Conservation (phyloP, 1,139 yeast genomes). For the Sugiyamaella grinbergsii region DNA sequence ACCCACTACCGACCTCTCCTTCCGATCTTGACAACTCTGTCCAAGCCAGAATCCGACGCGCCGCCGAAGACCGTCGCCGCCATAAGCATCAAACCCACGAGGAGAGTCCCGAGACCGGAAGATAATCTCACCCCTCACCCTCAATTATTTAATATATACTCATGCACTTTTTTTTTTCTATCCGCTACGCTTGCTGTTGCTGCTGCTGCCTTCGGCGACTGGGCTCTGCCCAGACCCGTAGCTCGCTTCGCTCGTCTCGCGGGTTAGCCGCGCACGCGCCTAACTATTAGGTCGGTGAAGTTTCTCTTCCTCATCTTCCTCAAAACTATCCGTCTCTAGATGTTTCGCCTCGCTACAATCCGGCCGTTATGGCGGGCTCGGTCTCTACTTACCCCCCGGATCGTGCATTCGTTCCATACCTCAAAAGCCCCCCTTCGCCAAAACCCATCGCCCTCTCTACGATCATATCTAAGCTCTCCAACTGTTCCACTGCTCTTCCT, state of each 20-base stretch:
- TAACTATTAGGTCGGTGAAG: background rate
- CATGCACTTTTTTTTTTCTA: no score
- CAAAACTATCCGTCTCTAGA: no score
- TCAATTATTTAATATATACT: no score
- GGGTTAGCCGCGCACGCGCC: background rate
- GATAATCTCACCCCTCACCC: background rate
- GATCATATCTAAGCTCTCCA: conserved; percentile 20
- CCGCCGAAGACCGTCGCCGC: conserved; percentile 32
- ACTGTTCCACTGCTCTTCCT: conserved; percentile 17
- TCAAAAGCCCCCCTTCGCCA: background rate
- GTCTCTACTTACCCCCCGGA: background rate
- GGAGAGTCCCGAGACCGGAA: conserved; percentile 10
- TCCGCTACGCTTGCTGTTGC: no score
- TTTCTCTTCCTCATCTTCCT: no score
- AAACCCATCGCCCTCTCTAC: background rate
- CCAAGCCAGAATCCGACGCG: conserved; percentile 32
- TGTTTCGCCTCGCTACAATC: no score
- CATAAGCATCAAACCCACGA: conserved; percentile 12
- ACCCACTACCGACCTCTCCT: background rate
- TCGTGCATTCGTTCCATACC: conserved; percentile 2
- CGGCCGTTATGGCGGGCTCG: no score
- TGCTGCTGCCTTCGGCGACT: no score
- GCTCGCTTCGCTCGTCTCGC: conserved; percentile 2
- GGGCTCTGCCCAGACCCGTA: no score
- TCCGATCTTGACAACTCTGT: conserved; percentile 22